Base-by-base conservation (phyloP, 2,329 filamentous ascomycete genomes). In the Talaromyces sp. region DNA sequence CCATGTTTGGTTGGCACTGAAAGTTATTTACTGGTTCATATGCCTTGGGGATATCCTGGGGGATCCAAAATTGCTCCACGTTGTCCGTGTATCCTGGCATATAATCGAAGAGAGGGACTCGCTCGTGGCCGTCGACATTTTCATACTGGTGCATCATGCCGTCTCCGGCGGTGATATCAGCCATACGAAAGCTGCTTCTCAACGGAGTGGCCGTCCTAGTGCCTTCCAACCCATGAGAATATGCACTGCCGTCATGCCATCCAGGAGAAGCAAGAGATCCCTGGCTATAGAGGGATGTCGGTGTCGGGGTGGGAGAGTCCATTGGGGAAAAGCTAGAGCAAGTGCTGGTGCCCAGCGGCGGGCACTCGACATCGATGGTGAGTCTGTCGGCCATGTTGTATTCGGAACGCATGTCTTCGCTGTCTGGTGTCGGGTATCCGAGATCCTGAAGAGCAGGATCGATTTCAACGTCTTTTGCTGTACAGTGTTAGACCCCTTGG, bases 271-370 rank as follows among this genome's bases (percentile, higher is more conserved):
- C 70, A 61, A 76, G 55, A 8, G 73, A 74, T 19, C 68, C 66
- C 58, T 75, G 73, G 62, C 74, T 75, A 61, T 75, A 75, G 26
- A 75, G 64, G 58, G 71, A 75, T 27, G 73, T 75, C 3, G 74
- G 73, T 2, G 74, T 76, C 1, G 72, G 73, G 19, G 72, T 76
- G 0, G 74, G 74, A 31, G 74, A 76, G 51, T 76, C 74, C 66
- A 75, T 67, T 58, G 73, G 72, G 19, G 74, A 76, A 63, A 75
- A 76, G 60, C 72, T 74, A 6, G 74, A 74, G 61, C 74, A 76
- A 58, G 74, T 73, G 66, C 70, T 75, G 24, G 74, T 71, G 56
- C 74, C 72, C 64, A 75, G 61, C 38, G 73, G 74, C 35, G 68
- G 71, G 62, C 73, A 75, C 52, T 76, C 74, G 58, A 76, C 67